phyloP scores from a whole-genome alignment of 2,329 filamentous ascomycete species.

The Verticillium dahliae region DNA sequence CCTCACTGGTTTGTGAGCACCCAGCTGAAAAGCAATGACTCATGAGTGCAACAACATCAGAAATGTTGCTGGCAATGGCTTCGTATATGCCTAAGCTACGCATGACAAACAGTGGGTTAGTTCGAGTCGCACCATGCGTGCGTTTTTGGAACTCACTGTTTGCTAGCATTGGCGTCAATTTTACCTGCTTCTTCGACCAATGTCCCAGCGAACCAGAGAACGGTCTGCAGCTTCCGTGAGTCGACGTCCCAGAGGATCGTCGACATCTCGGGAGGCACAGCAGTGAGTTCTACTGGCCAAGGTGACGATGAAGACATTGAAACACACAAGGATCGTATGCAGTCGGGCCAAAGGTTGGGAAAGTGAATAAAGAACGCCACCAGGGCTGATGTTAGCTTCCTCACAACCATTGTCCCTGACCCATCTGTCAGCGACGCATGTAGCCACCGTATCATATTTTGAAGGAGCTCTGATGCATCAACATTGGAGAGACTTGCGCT shows the following conservation, averaged over 20 bases:
- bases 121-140: neutral
- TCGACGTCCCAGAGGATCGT: conserved; percentile 4
- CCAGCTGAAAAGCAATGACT: conserved; percentile 25
- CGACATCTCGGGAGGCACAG: conserved; percentile 30
- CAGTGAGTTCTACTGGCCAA: conserved; percentile 19
- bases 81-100: conserved; percentile 30
- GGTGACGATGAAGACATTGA: neutral
- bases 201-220: conserved; percentile 58
- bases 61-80: conserved; percentile 30
- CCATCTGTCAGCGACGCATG: conserved; percentile 44
- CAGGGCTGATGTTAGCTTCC: conserved; percentile 72
- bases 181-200: conserved; percentile 64
- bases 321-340: conserved; percentile 48
- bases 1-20: conserved; percentile 5
- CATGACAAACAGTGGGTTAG: neutral
- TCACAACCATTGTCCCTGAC: conserved; percentile 54
- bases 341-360: conserved; percentile 58
- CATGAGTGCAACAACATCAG: conserved; percentile 34
- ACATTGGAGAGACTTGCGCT: conserved; percentile 47
- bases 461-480: conserved; percentile 52
- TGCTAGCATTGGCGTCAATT: conserved; percentile 54
- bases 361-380: conserved; percentile 71
- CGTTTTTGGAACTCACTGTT: conserved; percentile 36
- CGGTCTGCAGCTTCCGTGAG: conserved; percentile 45
- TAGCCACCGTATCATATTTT: conserved; percentile 58